A percentile compares a stretch with the other conserved stretches of the same genome.
These are phyloP conservation scores for Reticulascus tulasneorum DNA, from an alignment of 2,329 filamentous ascomycete genomes.

Conservation along the genomic window DNA sequence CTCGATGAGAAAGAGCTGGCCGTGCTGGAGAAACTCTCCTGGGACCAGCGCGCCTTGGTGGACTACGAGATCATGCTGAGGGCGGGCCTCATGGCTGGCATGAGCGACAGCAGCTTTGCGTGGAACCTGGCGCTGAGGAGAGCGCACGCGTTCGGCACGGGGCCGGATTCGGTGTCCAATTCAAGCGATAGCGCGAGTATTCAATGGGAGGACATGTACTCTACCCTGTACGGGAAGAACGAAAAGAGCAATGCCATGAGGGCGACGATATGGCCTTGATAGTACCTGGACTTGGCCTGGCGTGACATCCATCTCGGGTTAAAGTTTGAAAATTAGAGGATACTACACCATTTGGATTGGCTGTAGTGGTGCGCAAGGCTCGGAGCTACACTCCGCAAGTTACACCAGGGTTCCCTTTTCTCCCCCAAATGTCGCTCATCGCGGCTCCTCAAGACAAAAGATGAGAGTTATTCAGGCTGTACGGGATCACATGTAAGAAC, in stretches of 20 bases:
- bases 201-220: conserved; percentile 28
- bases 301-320: too few species aligned
- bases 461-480: too few species aligned
- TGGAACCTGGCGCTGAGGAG: conserved; percentile 43
- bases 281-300: too few species aligned
- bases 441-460: too few species aligned
- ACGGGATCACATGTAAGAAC: too few species aligned
- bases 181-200: conserved; percentile 10
- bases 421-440: too few species aligned
- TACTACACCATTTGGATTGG: too few species aligned
- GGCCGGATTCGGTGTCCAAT: conserved; percentile 5
- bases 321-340: too few species aligned
- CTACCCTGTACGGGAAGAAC: conserved; percentile 25
- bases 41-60: conserved; percentile 46
- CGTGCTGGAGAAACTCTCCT: conserved; percentile 31
- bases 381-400: too few species aligned
- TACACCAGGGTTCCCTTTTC: too few species aligned
- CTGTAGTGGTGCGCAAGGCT: too few species aligned
- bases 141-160: conserved; percentile 19
- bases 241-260: conserved; percentile 23
- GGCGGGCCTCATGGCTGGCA: conserved; percentile 38
- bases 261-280: conserved; percentile 11
- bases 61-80: conserved; percentile 47
- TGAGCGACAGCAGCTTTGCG: conserved; percentile 40
- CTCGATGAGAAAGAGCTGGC: conserved; percentile 30